phyloP scores from a whole-genome alignment of 371 early-diverging fungal genomes.

The Rhizopus microsporus region DNA sequence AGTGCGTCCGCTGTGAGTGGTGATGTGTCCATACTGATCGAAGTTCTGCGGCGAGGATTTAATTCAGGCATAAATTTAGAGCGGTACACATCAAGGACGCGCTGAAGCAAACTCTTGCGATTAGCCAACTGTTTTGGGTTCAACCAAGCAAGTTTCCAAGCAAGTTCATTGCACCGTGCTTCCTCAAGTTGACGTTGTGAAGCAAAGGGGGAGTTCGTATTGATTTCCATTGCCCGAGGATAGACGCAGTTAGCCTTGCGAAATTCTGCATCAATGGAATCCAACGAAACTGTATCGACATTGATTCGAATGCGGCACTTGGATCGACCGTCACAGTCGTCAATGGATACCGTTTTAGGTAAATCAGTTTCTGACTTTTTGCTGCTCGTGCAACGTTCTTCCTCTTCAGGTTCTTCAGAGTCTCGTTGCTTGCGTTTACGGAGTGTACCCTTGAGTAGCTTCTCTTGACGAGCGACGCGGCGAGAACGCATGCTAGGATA shows the following conservation, averaged over 20 bases:
- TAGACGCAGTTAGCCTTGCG: conserved; percentile 49
- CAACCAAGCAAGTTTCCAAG: conserved; percentile 56
- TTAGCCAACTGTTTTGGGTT: conserved; percentile 52
- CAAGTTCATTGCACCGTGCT: conserved; percentile 51
- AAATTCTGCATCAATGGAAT: conserved; percentile 41
- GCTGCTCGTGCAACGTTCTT: background rate
- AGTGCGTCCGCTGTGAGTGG: conserved; percentile 25
- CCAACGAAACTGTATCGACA: conserved; percentile 46
- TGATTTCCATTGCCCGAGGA: conserved; percentile 49
- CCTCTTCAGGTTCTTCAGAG: conserved; percentile 13
- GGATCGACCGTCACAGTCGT: conserved; percentile 22
- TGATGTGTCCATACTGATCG: conserved; percentile 32
- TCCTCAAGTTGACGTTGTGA: conserved; percentile 48
- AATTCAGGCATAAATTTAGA: conserved; percentile 41
- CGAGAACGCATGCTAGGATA: conserved; percentile 79
- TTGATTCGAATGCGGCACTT: conserved; percentile 44
- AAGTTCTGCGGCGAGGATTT: conserved; percentile 40
- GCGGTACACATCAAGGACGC: conserved; percentile 50
- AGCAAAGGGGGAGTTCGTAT: conserved; percentile 26
- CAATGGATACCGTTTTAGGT: conserved; percentile 32
- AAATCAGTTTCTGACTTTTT: conserved; percentile 7
- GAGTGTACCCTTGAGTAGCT: conserved; percentile 50
- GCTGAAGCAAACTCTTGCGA: conserved; percentile 47
- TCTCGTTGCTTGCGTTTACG: conserved; percentile 43
- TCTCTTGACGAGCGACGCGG: conserved; percentile 80